Evolutionary conservation across 371 early-diverging fungal genomes (phyloP).

Genomic region (Batrachochytrium dendrobatidis): DNA sequence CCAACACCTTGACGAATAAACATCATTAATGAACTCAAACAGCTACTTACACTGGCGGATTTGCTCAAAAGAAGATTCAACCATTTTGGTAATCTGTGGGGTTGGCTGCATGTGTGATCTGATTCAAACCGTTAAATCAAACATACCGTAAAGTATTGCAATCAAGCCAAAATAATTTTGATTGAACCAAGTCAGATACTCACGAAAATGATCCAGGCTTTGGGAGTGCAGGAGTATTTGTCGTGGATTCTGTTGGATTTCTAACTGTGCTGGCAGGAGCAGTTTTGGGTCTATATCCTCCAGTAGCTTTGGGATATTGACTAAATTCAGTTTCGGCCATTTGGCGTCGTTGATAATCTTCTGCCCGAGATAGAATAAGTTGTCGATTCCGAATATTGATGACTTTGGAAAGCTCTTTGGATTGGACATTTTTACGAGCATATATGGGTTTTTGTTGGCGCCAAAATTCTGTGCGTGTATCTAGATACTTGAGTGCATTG

Average conservation of each 20-base stretch:
- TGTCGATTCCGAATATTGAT: constrained; percentile 22
- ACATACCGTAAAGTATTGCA: neutral
- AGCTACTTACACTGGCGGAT: neutral
- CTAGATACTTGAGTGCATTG: constrained; percentile 37
- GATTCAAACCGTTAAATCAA: neutral
- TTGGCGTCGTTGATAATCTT: constrained; percentile 10
- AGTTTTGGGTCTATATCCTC: constrained; percentile 4
- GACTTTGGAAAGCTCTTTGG: constrained; percentile 14
- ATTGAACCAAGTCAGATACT: neutral
- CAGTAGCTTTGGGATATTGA: constrained; percentile 13
- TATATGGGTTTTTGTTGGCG: constrained; percentile 46
- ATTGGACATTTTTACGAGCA: constrained; percentile 31
- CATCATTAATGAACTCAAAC: too few species aligned
- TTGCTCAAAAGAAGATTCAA: neutral
- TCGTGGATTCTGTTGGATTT: neutral
- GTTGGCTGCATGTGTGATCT: neutral
- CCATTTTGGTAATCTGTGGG: neutral
- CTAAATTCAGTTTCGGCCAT: neutral
- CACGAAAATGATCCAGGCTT: neutral
- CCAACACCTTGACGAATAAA: too few species aligned
- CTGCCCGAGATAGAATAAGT: constrained; percentile 13
- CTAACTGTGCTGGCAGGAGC: neutral
- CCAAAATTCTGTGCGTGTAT: constrained; percentile 46
- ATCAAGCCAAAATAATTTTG: neutral
- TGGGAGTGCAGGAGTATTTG: constrained; percentile 4